Base-by-base conservation (phyloP, 2,329 filamentous ascomycete species). In the Paecilomyces sp. region DNA sequence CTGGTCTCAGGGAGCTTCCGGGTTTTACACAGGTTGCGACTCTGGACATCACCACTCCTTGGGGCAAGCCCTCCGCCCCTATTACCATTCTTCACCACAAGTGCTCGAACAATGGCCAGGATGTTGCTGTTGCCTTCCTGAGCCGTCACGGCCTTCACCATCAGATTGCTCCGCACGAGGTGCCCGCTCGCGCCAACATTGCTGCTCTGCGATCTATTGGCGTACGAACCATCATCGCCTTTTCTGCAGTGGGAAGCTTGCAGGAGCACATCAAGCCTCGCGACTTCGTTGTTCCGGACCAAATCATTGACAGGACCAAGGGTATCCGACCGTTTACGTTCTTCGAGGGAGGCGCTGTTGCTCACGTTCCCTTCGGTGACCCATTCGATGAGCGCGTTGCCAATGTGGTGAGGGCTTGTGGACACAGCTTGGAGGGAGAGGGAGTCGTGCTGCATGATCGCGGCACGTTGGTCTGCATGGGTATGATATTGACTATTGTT, bases 251-350 rank as follows among this genome's bases (percentile, higher is more conserved):
- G 60, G 94, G 94, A 63, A 93, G 89, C 70, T 80, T 99, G 72
- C 91, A 89, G 73, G 94, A 97, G 80, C 85, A 91, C 71, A 93
- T 99, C 75, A 91, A 90, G 78, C 94, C 94, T 52, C 89, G 94
- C 78, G 94, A 99, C 80, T 99, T 99, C 75, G 90, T 97, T 57
- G 84, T 99, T 12, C 94, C 93, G 0, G 92, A 97, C 77, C 94
- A 99, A 80, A 85, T 96, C 74, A 97, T 97, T 73, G 94, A 99
- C 80, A 90, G 93, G 63, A 97, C 93, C 66, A 97, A 97, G 84
- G 94, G 93, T 58, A 83, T 96, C 63, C 84, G 94, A 7, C 92
- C 93, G 1, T 97, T 93, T 76, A 97, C 94, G 28, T 99, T 96
- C 80, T 99, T 97, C 74, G 79, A 80, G 67, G 71, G 70, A 11